These are phyloP conservation scores for Lycium ferocissimum DNA, from an alignment of 257 asterid species.

Conservation along the genomic window DNA sequence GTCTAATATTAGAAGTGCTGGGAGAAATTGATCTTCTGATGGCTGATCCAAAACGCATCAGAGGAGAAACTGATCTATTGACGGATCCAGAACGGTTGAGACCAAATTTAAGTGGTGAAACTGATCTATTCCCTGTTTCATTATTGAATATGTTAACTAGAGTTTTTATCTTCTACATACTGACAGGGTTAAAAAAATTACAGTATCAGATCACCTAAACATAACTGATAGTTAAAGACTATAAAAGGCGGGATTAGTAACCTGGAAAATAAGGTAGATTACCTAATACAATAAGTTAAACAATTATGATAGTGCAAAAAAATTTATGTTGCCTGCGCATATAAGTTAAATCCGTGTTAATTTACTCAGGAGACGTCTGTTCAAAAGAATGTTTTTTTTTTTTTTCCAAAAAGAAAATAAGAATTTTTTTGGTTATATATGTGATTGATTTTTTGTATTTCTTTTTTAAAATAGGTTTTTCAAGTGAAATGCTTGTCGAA, in stretches of 20 bases:
- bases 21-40: conserved; percentile 61
- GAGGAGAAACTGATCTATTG: conserved; percentile 62
- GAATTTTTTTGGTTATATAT: no score
- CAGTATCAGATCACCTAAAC: not conserved
- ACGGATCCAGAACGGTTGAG: conserved; percentile 67
- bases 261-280: not conserved
- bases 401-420: no score
- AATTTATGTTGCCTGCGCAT: not conserved
- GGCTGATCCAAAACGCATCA: conserved; percentile 65
- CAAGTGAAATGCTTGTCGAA: no score
- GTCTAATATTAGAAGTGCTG: conserved; percentile 33
- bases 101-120: conserved; percentile 60
- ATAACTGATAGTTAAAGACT: not conserved
- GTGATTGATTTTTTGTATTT: no score
- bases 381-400: no score
- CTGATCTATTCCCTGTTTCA: conserved; percentile 56
- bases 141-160: not conserved
- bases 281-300: not conserved
- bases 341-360: not conserved
- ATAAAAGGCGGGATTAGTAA: not conserved
- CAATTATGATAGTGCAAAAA: not conserved
- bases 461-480: no score
- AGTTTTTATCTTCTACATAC: not conserved
- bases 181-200: not conserved
- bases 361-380: not conserved